Evolutionary conservation across 2,329 filamentous ascomycete genomes (phyloP).

Genomic region (Epichloe sp.): DNA sequence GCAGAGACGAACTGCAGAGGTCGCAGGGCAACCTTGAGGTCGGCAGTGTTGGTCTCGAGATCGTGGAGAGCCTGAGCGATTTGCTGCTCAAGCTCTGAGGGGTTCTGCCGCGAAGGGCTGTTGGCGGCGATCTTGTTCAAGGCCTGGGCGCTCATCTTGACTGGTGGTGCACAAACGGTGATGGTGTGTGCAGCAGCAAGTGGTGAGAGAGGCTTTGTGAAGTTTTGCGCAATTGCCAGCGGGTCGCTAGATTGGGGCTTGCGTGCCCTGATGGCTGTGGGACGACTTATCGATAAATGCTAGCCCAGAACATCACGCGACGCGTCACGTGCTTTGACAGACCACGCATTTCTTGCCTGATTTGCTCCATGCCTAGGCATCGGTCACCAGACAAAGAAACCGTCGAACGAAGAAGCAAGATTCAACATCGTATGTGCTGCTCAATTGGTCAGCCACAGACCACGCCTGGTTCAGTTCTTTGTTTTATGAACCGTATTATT

Average conservation of each 20-base stretch:
- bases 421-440: too few species aligned
- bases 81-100: conserved; percentile 93
- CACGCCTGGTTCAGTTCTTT: too few species aligned
- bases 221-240: conserved; percentile 18
- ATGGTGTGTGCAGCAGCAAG: conserved; percentile 15
- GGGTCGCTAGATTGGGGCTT: conserved; percentile 30
- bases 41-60: conserved; percentile 97
- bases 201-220: conserved; percentile 12
- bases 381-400: too few species aligned
- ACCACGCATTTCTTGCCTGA: too few species aligned
- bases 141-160: conserved; percentile 54
- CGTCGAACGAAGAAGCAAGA: too few species aligned
- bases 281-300: not conserved
- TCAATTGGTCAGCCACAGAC: too few species aligned
- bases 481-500: too few species aligned
- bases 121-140: conserved; percentile 98
- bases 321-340: not conserved
- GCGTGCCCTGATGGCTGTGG: conserved; percentile 20
- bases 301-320: not conserved
- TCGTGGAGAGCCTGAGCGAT: conserved; percentile 97
- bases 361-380: too few species aligned
- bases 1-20: conserved; percentile 98
- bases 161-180: conserved; percentile 25
- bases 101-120: conserved; percentile 91
- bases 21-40: conserved; percentile 91